phyloP scores from a whole-genome alignment of 179 eudicot species.

The Silene coronaria region DNA sequence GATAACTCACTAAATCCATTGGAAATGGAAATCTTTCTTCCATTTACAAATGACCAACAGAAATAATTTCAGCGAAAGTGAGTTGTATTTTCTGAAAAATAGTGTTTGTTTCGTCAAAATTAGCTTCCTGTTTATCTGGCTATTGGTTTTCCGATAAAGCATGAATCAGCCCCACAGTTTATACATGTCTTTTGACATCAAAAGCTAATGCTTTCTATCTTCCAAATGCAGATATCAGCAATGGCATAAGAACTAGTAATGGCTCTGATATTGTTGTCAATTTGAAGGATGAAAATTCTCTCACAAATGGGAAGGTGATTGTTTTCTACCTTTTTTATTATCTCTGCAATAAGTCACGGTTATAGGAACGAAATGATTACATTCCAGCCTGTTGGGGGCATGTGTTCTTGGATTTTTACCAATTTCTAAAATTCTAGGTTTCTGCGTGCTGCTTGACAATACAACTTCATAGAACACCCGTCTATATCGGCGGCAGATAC shows the following conservation, averaged over 20 bases:
- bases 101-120: background rate
- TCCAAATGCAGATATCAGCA: conserved; percentile 26
- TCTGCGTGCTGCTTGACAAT: conserved; percentile 54
- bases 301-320: conserved; percentile 38
- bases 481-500: conserved; percentile 88
- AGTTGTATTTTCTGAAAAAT: background rate
- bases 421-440: conserved; percentile 32
- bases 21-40: background rate
- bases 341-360: background rate
- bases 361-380: background rate
- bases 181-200: background rate
- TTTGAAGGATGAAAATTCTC: conserved; percentile 23
- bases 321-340: background rate
- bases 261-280: conserved; percentile 25
- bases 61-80: background rate
- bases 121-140: background rate
- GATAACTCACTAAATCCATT: background rate
- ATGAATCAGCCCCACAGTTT: background rate
- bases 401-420: background rate
- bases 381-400: background rate
- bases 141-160: background rate
- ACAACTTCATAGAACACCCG: conserved; percentile 47
- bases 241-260: conserved; percentile 17
- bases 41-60: background rate
- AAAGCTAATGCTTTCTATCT: conserved; percentile 7